Evolutionary conservation across 805 yeast species (phyloP).

Genomic region (Metschnikowia picachoensis): DNA sequence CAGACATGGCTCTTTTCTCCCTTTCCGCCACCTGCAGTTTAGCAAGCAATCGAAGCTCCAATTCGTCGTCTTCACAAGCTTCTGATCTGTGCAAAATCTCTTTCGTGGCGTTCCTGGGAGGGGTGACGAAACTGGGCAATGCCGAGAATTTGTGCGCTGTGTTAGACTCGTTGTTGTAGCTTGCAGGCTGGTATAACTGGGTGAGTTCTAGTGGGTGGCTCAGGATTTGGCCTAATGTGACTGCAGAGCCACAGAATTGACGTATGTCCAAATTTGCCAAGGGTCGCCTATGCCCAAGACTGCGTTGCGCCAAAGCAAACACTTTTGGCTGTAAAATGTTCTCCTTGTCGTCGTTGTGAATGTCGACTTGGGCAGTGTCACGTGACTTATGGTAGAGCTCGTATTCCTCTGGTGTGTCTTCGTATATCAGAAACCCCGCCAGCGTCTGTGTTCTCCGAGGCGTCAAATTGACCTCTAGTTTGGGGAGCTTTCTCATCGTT

Average conservation of each 20-base stretch:
- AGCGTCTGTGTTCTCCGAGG: conserved; percentile 1
- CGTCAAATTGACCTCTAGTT: conserved; percentile 7
- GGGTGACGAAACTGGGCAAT: conserved; percentile 34
- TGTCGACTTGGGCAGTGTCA: neutral
- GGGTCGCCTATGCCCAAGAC: conserved; percentile 20
- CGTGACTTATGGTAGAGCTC: conserved; percentile 12
- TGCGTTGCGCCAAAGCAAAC: conserved; percentile 9
- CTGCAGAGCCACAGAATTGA: conserved; percentile 29
- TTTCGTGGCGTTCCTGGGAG: conserved; percentile 25
- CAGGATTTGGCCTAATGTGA: conserved; percentile 7
- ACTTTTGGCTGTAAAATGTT: conserved; percentile 36
- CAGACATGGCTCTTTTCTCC: conserved; percentile 35
- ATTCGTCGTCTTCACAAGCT: conserved; percentile 14
- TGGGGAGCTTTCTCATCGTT: conserved; percentile 12
- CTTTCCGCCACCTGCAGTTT: conserved; percentile 20
- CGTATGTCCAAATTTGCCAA: conserved; percentile 27
- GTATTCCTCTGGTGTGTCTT: conserved; percentile 15
- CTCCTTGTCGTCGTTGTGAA: conserved; percentile 35
- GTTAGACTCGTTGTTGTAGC: conserved; percentile 24
- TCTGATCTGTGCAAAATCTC: conserved; percentile 22
- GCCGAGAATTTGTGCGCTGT: conserved; percentile 29
- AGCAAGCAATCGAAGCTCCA: conserved; percentile 19
- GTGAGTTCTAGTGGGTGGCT: conserved; percentile 19
- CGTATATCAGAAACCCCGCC: conserved; percentile 17
- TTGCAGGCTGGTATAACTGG: conserved; percentile 30